These are phyloP conservation scores for Vanrija sp. DNA, from an alignment of 1,284 basidiomycete species.

Conservation along the genomic window DNA sequence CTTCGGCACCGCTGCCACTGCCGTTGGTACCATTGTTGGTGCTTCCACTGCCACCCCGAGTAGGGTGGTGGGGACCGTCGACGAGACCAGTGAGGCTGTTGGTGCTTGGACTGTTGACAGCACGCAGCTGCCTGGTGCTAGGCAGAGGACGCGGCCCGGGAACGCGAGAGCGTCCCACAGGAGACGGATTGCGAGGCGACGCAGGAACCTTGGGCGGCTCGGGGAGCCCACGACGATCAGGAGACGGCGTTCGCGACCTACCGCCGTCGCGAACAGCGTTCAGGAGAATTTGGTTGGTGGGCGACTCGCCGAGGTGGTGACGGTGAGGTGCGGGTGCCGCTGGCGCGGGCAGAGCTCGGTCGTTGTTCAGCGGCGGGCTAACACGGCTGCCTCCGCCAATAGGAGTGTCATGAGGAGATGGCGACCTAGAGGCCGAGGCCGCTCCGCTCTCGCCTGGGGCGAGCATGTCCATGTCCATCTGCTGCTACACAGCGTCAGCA, in stretches of 20 bases:
- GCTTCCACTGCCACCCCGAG: slow-evolving; percentile 23
- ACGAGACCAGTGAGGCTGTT: slow-evolving; percentile 1
- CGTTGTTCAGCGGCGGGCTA: slow-evolving; percentile 10
- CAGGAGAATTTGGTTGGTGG: not conserved
- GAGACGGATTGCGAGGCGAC: not conserved
- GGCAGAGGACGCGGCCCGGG: slow-evolving; percentile 27
- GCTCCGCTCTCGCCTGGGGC: slow-evolving; percentile 3
- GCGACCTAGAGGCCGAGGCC: slow-evolving; percentile 36
- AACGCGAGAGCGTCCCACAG: slow-evolving; percentile 6
- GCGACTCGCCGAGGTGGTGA: not conserved
- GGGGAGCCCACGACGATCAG: not conserved
- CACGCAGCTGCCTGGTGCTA: slow-evolving; percentile 35
- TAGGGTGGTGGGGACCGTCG: not conserved
- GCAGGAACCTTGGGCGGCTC: not conserved
- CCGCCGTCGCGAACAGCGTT: too few species aligned
- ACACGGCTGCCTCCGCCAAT: slow-evolving; percentile 4
- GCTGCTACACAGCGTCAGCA: not conserved
- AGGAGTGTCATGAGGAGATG: slow-evolving; percentile 25
- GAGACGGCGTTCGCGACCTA: not conserved
- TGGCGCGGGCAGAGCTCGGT: not conserved
- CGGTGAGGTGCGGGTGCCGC: not conserved
- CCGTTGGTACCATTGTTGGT: slow-evolving; percentile 4
- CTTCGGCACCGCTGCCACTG: slow-evolving; percentile 4
- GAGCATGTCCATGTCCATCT: slow-evolving; percentile 23
- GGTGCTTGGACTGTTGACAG: slow-evolving; percentile 10